Conservation (phyloP, 768 basidiomycete species). For the Lactarius sp. region DNA sequence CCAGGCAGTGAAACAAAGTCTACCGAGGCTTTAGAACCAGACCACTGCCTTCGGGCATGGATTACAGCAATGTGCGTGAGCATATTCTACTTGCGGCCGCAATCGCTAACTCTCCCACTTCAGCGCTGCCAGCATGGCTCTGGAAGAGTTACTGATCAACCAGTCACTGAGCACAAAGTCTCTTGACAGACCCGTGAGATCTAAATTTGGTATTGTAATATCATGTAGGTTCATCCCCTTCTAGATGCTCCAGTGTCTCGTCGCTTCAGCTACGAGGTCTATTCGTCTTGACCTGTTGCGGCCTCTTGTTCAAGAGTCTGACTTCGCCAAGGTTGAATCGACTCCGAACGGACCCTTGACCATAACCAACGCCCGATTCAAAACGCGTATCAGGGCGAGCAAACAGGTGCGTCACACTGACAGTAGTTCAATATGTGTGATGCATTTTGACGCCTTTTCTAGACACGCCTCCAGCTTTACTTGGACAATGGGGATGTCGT, state of each 20-base stretch:
- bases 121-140: constrained; percentile 8
- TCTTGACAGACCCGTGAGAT: neutral
- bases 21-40: neutral
- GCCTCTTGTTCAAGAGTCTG: constrained; percentile 5
- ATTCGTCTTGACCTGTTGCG: neutral
- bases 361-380: constrained; percentile 14
- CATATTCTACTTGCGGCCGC: neutral
- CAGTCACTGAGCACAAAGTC: neutral
- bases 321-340: neutral
- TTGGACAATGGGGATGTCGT: neutral
- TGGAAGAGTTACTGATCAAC: neutral
- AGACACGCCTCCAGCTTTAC: constrained; percentile 1
- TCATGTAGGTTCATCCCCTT: neutral
- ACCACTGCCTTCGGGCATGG: constrained; percentile 15
- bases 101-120: neutral
- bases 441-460: neutral
- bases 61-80: constrained; percentile 18
- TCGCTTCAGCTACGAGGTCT: neutral
- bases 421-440: neutral
- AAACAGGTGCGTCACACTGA: neutral
- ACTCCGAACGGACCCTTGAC: neutral
- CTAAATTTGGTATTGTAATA: too few species aligned
- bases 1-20: neutral
- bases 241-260: neutral
- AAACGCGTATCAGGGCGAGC: constrained; percentile 12